Conservation (phyloP, 371 early-diverging fungal species). For the Zancudomyces culisetae region DNA sequence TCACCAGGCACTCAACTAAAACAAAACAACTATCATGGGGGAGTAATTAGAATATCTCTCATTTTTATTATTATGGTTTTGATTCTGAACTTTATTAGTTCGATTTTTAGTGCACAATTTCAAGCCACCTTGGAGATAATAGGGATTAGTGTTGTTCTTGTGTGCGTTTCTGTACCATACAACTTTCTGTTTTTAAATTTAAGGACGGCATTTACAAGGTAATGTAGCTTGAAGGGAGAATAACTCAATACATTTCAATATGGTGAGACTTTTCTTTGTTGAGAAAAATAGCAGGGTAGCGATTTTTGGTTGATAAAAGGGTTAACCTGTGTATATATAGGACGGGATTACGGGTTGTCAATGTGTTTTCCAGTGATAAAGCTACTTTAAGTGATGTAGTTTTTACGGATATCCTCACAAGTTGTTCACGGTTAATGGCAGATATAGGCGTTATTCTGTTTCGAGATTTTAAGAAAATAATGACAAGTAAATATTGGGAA, state of each 20-base stretch:
- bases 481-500: too few species aligned
- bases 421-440: conserved; percentile 70
- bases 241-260: conserved; percentile 6
- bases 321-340: neutral
- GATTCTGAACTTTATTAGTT: conserved; percentile 3
- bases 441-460: conserved; percentile 48
- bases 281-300: neutral
- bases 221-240: neutral
- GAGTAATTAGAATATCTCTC: conserved; percentile 4
- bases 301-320: neutral
- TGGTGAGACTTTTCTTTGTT: conserved; percentile 5
- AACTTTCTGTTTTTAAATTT: neutral
- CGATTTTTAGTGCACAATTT: conserved; percentile 6
- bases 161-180: neutral
- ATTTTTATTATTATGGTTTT: conserved; percentile 11
- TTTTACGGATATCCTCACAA: conserved; percentile 81
- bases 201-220: neutral
- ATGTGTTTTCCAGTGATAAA: conserved; percentile 26
- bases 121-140: conserved; percentile 1
- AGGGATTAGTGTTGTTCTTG: neutral
- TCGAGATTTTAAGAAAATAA: too few species aligned
- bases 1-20: conserved; percentile 3
- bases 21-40: neutral
- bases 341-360: conserved; percentile 12
- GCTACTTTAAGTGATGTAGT: conserved; percentile 70